These are phyloP conservation scores for Ustilago shanxiensis DNA, from an alignment of 1,284 basidiomycete genomes.

Conservation along the genomic window DNA sequence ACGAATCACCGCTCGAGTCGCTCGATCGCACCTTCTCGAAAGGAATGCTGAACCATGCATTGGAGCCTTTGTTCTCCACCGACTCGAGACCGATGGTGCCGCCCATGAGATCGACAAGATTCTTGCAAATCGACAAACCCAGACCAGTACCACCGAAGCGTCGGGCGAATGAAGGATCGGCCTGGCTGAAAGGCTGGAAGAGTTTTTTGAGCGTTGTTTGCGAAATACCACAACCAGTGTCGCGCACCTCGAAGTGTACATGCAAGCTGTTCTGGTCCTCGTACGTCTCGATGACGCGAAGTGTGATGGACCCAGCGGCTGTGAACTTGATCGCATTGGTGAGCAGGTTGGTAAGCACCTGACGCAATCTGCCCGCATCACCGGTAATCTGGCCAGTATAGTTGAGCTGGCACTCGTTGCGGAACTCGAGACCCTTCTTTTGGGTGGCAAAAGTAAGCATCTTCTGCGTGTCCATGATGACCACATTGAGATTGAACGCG, in stretches of 20 bases:
- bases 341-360: conserved; percentile 70
- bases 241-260: conserved; percentile 67
- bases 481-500: conserved; percentile 71
- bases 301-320: conserved; percentile 65
- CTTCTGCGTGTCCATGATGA: conserved; percentile 67
- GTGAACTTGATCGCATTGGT: conserved; percentile 72
- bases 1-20: conserved; percentile 37
- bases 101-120: conserved; percentile 64
- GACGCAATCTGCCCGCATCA: conserved; percentile 63
- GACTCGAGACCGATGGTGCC: conserved; percentile 65
- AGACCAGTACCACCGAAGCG: conserved; percentile 67
- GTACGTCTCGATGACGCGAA: conserved; percentile 59
- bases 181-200: conserved; percentile 70
- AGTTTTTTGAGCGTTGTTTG: conserved; percentile 63
- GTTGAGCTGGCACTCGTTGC: conserved; percentile 59
- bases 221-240: conserved; percentile 70
- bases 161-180: conserved; percentile 64
- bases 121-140: conserved; percentile 63
- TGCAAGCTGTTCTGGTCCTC: conserved; percentile 60
- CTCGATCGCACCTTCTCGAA: conserved; percentile 52
- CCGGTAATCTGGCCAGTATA: conserved; percentile 63
- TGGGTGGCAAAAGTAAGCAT: conserved; percentile 69
- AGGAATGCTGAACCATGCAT: conserved; percentile 64
- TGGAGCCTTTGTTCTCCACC: conserved; percentile 64
- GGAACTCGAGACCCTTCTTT: conserved; percentile 69